Base-by-base conservation (phyloP, 2,329 filamentous ascomycete genomes). In the Trichoderma sp. region DNA sequence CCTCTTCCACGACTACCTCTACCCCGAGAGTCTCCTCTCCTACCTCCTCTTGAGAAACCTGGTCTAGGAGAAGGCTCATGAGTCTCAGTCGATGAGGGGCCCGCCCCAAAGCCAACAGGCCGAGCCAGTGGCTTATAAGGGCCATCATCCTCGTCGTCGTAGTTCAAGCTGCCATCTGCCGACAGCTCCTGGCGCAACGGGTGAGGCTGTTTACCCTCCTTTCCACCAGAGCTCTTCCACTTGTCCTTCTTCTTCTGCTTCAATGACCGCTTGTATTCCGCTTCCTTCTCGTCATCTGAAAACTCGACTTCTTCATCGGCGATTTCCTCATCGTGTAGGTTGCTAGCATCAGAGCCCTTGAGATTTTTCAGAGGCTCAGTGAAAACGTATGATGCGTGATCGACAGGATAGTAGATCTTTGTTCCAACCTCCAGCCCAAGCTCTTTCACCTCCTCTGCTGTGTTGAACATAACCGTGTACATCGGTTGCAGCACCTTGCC, bases 211-310 rank as follows among this genome's bases (percentile, higher is more conserved):
- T 80, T 77, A 23, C 79, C 80, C 36, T 81, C 82, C 57, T 81
- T 82, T 73, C 80, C 85, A 67, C 81, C 83, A 17, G 26, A 17
- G 20, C 28, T 36, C 73, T 83, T 84, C 77, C 77, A 80, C 73
- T 80, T 81, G 34, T 84, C 84, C 77, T 85, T 88, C 76, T 87
- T 89, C 81, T 91, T 91, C 74, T 90, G 87, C 81, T 94, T 94
- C 67, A 89, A 76, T 72, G 87, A 86, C 71, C 88, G 84, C 83
- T 92, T 97, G 79, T 94, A 90, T 76, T 94, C 93, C 8, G 92
- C 92, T 81, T 99, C 96, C 76, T 93, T 92, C 82, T 99, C 96
- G 77, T 99, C 96, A 76, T 99, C 96, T 0, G 95, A 98, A 80
- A 98, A 98, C 79, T 98, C 96, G 76, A 94, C 88, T 79, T 98